phyloP scores from a whole-genome alignment of 352 stramenopile genomes.

The Phytopythium kandeliae region DNA sequence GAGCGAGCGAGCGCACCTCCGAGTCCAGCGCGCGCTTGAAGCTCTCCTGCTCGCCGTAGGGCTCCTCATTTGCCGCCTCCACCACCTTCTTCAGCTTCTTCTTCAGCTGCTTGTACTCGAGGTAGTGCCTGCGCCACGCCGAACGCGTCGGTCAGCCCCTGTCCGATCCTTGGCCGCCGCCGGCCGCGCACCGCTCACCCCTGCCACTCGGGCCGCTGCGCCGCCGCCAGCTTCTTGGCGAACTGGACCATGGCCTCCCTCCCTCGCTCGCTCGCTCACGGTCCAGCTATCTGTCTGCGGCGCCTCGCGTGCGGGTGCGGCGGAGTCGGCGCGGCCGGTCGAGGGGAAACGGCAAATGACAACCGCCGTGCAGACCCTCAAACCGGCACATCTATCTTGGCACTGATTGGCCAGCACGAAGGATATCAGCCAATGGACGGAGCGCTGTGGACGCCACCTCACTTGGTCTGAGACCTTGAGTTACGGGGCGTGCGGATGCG shows the following conservation, averaged over 20 bases:
- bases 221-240: constrained; percentile 72
- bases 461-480: no score
- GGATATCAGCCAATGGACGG: no score
- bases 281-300: background rate
- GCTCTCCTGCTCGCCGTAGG: constrained; percentile 41
- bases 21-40: constrained; percentile 76
- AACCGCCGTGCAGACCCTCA: no score
- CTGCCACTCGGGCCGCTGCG: constrained; percentile 69
- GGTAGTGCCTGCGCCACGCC: constrained; percentile 55
- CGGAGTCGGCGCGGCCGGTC: background rate
- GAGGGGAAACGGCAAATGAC: background rate
- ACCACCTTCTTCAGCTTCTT: constrained; percentile 77
- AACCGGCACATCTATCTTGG: no score
- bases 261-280: background rate
- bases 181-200: constrained; percentile 24
- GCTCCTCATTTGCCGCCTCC: constrained; percentile 34
- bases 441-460: no score
- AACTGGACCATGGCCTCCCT: constrained; percentile 61
- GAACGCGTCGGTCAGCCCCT: background rate
- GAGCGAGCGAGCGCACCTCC: constrained; percentile 27
- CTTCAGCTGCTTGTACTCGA: constrained; percentile 90
- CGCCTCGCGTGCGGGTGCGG: no score
- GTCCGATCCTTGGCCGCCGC: background rate
- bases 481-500: no score
- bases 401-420: no score